Base-by-base conservation (phyloP, 148 eudicot genomes). In the Fagopyrum homotropicum region DNA sequence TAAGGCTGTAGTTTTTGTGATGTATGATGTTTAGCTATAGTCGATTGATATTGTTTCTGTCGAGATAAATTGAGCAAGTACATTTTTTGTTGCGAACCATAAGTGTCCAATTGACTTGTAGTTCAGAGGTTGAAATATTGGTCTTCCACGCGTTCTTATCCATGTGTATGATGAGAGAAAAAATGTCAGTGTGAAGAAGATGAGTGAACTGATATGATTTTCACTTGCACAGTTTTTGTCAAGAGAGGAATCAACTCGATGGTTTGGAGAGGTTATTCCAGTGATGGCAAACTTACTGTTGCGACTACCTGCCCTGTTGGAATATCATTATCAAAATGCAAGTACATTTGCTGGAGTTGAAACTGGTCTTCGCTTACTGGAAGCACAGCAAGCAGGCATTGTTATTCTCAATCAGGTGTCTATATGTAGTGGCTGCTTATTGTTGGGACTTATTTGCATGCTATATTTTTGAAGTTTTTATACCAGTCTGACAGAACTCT, bases 371-470 rank as follows among this genome's bases (percentile, higher is more conserved):
- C 90, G 96, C 54, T 73, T 95, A 57, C 75, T 95, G 82, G 90
- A 83, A 76, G 78, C 97, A 35, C 99, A 95, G 79, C 77, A 89
- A 54, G 57, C 87, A 46, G 97, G 99, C 76, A 84, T 88, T 63
- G 92, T 95, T 60, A 74, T 95, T 76, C 91, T 92, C 72, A 87
- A 87, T 79, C 97, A 95, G 95, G 99, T 88, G 73, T 60, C 71
- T n/a, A 22, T 61, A 26, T 22, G 22, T 45, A 49, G 4, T 69
- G 51, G 15, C 44, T 69, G 49, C 19, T 6, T 45, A 15, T 3
- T 29, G 9, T 64, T 64, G 4, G 16, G 48, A 40, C 2, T 11
- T 68, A 7, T 45, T 45, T 12, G n/a, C 72, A 69, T n/a, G 48
- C 72, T 45, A 12, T 22, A 30, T 4, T 35, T 72, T 48, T 26